Percentiles rank a stretch among this genome's conserved stretches.
These are phyloP conservation scores for Phellinidium pouzarii DNA, from an alignment of 1,284 basidiomycete genomes.

Conservation along the genomic window DNA sequence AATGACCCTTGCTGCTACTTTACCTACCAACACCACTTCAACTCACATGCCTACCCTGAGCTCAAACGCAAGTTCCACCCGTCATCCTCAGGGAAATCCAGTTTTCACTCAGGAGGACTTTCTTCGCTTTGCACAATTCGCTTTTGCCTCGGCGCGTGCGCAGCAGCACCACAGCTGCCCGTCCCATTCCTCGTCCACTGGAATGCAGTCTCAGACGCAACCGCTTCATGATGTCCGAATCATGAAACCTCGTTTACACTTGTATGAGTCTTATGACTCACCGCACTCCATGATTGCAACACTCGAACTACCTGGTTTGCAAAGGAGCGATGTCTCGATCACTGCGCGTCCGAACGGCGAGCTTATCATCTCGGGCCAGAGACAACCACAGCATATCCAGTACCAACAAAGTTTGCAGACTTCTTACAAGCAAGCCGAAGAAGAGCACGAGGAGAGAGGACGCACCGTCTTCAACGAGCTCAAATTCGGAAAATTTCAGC, in stretches of 20 bases:
- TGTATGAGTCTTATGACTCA: constrained; percentile 9
- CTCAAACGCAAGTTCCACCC: neutral
- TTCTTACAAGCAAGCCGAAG: neutral
- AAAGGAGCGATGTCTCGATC: constrained; percentile 11
- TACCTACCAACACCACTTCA: too few relatives aligned
- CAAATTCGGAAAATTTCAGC: constrained; percentile 16
- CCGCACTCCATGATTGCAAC: constrained; percentile 8
- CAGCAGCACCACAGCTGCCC: constrained; percentile 2
- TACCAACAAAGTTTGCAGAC: neutral
- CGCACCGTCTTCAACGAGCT: constrained; percentile 15
- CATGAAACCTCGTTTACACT: constrained; percentile 13
- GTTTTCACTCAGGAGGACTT: constrained; percentile 1
- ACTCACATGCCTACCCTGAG: too few relatives aligned
- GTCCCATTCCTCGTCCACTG: neutral
- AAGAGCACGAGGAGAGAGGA: neutral
- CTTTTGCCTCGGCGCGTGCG: neutral
- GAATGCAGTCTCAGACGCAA: neutral
- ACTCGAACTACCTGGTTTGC: constrained; percentile 14
- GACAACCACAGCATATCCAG: constrained; percentile 10
- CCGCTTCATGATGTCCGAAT: neutral
- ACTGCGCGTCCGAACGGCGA: constrained; percentile 14
- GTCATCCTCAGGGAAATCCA: neutral
- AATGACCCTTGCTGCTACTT: too few relatives aligned
- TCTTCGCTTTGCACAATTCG: constrained; percentile 3
- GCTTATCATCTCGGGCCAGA: constrained; percentile 11